A percentile compares a stretch with the other conserved stretches of the same genome.
These are phyloP conservation scores for Diutina rugosa DNA, from an alignment of 1,139 yeast genomes.

Conservation along the genomic window DNA sequence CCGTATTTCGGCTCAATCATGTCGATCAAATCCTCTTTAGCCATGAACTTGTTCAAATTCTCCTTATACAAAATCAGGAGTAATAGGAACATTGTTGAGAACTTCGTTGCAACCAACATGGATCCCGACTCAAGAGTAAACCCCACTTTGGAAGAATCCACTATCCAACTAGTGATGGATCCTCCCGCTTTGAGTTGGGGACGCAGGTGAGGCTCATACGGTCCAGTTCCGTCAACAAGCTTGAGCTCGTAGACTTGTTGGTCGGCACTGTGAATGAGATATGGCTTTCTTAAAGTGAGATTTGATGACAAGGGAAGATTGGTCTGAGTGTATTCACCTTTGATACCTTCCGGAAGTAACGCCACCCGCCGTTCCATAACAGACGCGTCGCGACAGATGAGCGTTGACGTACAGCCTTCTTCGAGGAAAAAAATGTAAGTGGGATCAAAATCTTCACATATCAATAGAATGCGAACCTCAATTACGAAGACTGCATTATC, in stretches of 20 bases:
- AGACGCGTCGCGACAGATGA: background rate
- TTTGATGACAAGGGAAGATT: slow-evolving; percentile 14
- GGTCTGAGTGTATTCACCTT: slow-evolving; percentile 9
- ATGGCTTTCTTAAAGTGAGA: slow-evolving; percentile 10
- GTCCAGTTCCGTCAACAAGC: slow-evolving; percentile 15
- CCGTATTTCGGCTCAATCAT: slow-evolving; percentile 13
- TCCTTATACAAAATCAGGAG: slow-evolving; percentile 22
- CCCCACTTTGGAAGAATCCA: slow-evolving; percentile 16
- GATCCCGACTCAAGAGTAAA: slow-evolving; percentile 21
- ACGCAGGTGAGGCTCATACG: slow-evolving; percentile 7
- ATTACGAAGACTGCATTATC: too few species aligned
- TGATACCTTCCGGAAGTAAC: background rate
- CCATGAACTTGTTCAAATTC: slow-evolving; percentile 21
- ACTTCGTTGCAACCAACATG: slow-evolving; percentile 28
- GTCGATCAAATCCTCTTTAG: slow-evolving; percentile 39
- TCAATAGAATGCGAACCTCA: too few species aligned
- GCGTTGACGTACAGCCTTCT: background rate
- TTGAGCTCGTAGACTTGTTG: slow-evolving; percentile 18
- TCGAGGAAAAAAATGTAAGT: background rate
- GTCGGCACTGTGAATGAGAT: slow-evolving; percentile 9
- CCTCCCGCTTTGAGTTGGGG: slow-evolving; percentile 13
- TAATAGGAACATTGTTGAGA: slow-evolving; percentile 28
- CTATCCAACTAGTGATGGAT: slow-evolving; percentile 23
- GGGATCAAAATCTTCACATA: too few species aligned
- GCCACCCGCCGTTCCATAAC: background rate